Base-by-base conservation (phyloP, 345 rosid species). In the Litchi chinensis region DNA sequence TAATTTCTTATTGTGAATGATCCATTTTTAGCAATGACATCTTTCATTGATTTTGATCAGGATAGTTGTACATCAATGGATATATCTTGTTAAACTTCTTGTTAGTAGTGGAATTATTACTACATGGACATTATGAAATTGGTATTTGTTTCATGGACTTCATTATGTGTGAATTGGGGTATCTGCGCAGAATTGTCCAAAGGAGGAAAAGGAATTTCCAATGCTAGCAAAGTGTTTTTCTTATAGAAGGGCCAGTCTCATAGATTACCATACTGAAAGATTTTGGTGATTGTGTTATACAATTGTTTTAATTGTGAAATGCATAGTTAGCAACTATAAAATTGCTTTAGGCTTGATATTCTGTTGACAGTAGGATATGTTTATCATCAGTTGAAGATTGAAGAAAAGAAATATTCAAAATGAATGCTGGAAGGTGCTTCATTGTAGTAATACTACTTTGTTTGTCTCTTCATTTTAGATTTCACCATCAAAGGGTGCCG, bases 401-500 rank as follows among this genome's bases (percentile, higher is more conserved):
- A 52, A 6, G 64, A 10, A 40, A 37, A 40, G 65, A 78, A 65
- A 16, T 41, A 56, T 19, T 41, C 2, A n/a, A 28, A 15, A 39
- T 39, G 22, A 65, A 52, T 41, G 60, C 68, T 57, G 44, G 37
- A 12, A 71, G 64, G 69, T 73, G 32, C 73, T 69, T 39, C 28
- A 48, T 24, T 75, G 41, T 50, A 7, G 16, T 71, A 67, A 66
- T 69, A 66, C 16, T 39, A 15, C 18, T 76, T 80, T 67, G n/a
- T 62, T 62, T 82, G 62, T 80, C 60, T 5, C 71, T 37, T 79
- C 41, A 44, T 77, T 77, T 76, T 83, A 97, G 99, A 84, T 97
- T 97, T 88, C 98, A 97, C 87, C 98, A 97, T 85, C 98, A 91
- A 83, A 94, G 99, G 74, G 98, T 94, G 82, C 99, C 99, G 18